A percentile compares a stretch with the other conserved stretches of the same genome.
phyloP scores from a whole-genome alignment of 148 eudicot genomes.

The Chenopodium formosanum region DNA sequence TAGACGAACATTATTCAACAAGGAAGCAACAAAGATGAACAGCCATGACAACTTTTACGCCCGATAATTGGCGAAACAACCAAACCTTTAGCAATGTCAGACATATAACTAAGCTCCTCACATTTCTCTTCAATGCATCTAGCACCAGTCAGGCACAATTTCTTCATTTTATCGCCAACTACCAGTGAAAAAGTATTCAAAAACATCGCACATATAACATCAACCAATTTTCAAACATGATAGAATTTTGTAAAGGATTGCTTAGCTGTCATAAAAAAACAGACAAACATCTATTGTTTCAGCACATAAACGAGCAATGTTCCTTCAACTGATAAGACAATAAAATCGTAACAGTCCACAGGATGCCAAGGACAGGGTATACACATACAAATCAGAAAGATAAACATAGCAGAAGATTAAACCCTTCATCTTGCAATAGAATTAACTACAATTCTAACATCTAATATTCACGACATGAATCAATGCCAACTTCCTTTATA shows the following conservation, averaged over 20 bases:
- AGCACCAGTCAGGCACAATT: background rate
- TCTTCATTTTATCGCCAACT: background rate
- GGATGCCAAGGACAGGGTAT: background rate
- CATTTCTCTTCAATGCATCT: background rate
- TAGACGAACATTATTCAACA: background rate
- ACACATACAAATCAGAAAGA: background rate
- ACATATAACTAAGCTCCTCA: background rate
- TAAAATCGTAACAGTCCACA: background rate
- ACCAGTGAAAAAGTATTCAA: too few relatives aligned
- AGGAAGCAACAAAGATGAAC: background rate
- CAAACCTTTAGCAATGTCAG: background rate
- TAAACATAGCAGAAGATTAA: background rate
- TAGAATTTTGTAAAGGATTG: background rate
- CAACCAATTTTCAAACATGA: background rate
- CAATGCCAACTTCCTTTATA: background rate
- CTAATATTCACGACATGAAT: background rate
- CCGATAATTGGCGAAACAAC: background rate
- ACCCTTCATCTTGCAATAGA: background rate
- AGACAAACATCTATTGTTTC: too few relatives aligned
- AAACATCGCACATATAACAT: too few relatives aligned
- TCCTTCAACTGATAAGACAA: background rate
- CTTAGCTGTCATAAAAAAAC: too few relatives aligned
- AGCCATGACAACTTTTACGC: background rate
- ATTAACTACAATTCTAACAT: background rate
- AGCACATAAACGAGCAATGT: background rate